Conservation (phyloP, 257 asterid species). For the Solanum ahanhuiri region DNA sequence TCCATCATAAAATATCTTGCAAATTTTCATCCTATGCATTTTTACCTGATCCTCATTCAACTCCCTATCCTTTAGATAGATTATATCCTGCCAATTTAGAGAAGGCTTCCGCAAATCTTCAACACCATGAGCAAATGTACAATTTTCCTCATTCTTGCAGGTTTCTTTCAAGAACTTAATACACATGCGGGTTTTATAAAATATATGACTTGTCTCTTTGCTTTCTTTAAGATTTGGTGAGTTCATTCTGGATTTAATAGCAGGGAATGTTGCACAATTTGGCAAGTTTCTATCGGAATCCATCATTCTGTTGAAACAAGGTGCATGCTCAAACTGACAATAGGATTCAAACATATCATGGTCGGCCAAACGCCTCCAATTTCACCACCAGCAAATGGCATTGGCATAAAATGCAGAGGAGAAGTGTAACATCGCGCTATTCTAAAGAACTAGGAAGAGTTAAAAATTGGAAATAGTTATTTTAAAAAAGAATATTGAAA, state of each 20-base stretch:
- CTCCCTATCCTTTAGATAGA: conserved; percentile 51
- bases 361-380: conserved; percentile 21
- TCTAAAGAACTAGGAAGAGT: no score
- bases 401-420: neutral
- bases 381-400: neutral
- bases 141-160: conserved; percentile 54
- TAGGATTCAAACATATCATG: conserved; percentile 17
- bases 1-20: conserved; percentile 59
- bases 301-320: neutral
- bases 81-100: conserved; percentile 70
- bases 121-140: conserved; percentile 73
- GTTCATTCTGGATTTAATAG: conserved; percentile 18
- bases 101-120: conserved; percentile 60
- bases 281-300: neutral
- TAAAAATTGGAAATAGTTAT: no score
- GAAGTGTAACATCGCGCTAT: no score
- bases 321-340: conserved; percentile 15
- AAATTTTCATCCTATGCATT: conserved; percentile 47
- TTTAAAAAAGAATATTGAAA: no score
- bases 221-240: conserved; percentile 13
- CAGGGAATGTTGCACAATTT: neutral
- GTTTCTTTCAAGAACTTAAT: conserved; percentile 45
- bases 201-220: conserved; percentile 58
- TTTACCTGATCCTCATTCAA: conserved; percentile 51
- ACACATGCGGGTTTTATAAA: conserved; percentile 67